Conservation (phyloP, 116 monocot species). For the Phalaenopsis hybrid region DNA sequence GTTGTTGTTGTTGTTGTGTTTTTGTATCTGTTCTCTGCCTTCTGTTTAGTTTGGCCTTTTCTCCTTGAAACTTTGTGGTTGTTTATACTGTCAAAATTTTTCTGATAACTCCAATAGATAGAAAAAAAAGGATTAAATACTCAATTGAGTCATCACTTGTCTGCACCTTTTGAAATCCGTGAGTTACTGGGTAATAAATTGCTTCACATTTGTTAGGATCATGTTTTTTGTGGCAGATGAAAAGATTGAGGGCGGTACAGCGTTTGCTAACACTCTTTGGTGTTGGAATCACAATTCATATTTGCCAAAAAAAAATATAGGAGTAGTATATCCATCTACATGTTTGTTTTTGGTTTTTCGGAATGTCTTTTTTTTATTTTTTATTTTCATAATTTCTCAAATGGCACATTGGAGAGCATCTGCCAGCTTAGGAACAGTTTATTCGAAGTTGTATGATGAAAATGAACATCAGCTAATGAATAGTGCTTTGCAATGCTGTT, state of each 20-base stretch:
- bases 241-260: neutral
- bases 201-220: neutral
- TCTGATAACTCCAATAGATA: neutral
- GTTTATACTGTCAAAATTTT: neutral
- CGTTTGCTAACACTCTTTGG: neutral
- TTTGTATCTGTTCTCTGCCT: neutral
- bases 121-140: neutral
- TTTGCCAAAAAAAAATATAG: neutral
- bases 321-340: neutral
- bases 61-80: neutral
- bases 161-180: neutral
- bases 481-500: too few relatives aligned
- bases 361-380: neutral
- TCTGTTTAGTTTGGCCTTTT: neutral
- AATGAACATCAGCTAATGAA: neutral
- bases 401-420: conserved; percentile 3
- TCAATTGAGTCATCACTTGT: neutral
- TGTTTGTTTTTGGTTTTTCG: neutral
- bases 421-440: neutral
- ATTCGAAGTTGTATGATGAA: neutral
- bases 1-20: too few relatives aligned
- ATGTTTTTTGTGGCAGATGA: neutral
- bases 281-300: neutral
- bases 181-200: neutral
- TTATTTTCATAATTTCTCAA: neutral